Conservation (phyloP, 805 yeast genomes). For the Sungouiozyma ichnusensis region DNA sequence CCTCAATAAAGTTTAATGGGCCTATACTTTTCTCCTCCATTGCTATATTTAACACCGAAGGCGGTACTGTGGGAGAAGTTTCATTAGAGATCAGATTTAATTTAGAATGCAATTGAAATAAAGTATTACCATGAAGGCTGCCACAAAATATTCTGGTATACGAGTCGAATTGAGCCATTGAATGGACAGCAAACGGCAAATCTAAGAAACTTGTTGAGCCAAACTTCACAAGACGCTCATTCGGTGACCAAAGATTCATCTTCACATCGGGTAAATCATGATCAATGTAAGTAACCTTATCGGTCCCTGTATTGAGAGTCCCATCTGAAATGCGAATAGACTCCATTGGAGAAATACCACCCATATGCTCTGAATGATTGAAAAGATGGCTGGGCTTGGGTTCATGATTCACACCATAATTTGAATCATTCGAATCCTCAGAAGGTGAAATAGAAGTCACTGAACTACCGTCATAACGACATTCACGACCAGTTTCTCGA, state of each 20-base stretch:
- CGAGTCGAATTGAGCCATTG: constrained; percentile 10
- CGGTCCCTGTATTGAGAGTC: no score
- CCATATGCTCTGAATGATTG: neutral
- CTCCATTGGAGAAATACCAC: neutral
- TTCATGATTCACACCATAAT: no score
- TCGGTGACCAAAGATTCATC: constrained; percentile 11
- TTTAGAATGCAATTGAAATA: constrained; percentile 9
- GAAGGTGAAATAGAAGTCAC: constrained; percentile 1
- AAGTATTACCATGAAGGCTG: constrained; percentile 11
- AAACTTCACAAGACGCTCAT: constrained; percentile 10
- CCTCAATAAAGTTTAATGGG: constrained; percentile 11
- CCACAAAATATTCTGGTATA: constrained; percentile 10
- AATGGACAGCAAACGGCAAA: constrained; percentile 11
- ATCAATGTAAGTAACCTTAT: no score
- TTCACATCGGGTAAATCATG: constrained; percentile 1
- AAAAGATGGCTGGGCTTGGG: no score
- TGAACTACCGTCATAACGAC: constrained; percentile 8
- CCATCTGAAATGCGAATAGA: neutral
- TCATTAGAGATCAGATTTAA: constrained; percentile 4
- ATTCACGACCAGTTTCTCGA: constrained; percentile 4
- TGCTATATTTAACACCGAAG: neutral
- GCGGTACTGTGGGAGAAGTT: neutral
- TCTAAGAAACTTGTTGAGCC: constrained; percentile 12
- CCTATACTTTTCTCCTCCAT: constrained; percentile 3
- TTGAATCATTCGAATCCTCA: constrained; percentile 1